Conservation (phyloP, 2,329 filamentous ascomycete species). For the Fusarium denticulatum region DNA sequence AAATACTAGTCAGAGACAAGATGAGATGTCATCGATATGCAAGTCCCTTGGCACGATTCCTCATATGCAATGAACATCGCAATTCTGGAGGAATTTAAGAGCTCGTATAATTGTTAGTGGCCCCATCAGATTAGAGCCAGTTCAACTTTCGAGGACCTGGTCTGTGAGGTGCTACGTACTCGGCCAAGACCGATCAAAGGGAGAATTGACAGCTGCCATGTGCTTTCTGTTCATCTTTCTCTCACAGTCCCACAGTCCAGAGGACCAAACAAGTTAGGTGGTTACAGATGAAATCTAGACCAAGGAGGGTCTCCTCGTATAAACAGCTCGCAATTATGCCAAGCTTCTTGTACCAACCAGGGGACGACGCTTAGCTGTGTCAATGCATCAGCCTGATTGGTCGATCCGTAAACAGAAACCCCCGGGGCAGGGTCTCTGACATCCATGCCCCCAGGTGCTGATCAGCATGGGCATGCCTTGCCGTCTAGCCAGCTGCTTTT, state of each 20-base stretch:
- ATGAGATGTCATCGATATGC: not conserved
- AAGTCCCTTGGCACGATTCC: constrained; percentile 6
- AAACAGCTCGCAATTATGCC: constrained; percentile 10
- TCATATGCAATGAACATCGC: not conserved
- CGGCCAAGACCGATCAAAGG: constrained; percentile 4
- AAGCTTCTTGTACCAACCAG: constrained; percentile 9
- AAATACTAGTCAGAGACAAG: not conserved
- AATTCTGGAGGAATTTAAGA: not conserved
- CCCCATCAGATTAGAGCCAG: not conserved
- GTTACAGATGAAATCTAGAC: constrained; percentile 17
- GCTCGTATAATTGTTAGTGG: constrained; percentile 5
- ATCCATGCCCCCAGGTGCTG: constrained; percentile 21
- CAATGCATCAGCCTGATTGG: constrained; percentile 2
- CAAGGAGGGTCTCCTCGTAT: constrained; percentile 22
- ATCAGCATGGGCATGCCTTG: constrained; percentile 7
- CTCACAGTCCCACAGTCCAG: not conserved
- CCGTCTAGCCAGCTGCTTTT: not conserved
- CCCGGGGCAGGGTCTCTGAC: constrained; percentile 7
- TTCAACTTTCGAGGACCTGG: not conserved
- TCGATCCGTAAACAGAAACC: constrained; percentile 22
- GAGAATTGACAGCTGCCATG: constrained; percentile 13
- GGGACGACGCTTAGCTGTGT: not conserved
- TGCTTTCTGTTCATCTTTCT: constrained; percentile 1
- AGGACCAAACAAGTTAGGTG: not conserved
- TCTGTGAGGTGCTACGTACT: not conserved